Base-by-base conservation (phyloP, 495 filamentous ascomycete species). In the Penicillium dipodomyicola region DNA sequence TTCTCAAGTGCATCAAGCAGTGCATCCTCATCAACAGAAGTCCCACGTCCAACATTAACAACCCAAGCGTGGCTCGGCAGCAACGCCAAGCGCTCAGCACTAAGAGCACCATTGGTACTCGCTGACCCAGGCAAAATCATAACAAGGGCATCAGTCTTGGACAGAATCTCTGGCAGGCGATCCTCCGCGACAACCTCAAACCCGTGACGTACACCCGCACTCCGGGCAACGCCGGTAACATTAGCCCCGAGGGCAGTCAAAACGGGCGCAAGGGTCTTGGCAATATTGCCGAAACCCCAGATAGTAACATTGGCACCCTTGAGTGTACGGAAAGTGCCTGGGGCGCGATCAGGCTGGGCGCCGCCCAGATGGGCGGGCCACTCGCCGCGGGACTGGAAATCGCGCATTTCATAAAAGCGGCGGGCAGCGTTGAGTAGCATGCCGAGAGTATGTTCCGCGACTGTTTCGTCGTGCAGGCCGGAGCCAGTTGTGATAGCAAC, bases 1-100 rank as follows among this genome's bases (percentile, higher is more conserved):
- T 65, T 59, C 48, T 88, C 84, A 25, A 90, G 63, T 15, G 87
- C 86, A 33, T 81, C 78, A 0, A 82, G 81, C 14, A 90, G 67
- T 10, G 86, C 87, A 32, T 82, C 82, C 66, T 90, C 85, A 61
- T 89, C 85, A n/a, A 90, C 78, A 2, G 88, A 77, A 23, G 73
- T 77, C 1, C 87, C 86, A 19, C 87, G 78, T 12, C 87, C 87
- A 32, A 89, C 82, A 61, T 89, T 90, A 23, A 91, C 84, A 42
- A 91, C 75, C 22, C 86, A 77, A 27, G 80, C 73, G 12, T 85
- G 86, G 14, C 60, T 70, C 42, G 81, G 82, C 49, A 87, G 72
- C 42, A 68, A 60, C 54, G 60, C 60, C 5, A 70, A 49, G 22
- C 65, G 43, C 57, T 70, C 63, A 6, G 60, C 65, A 55, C 54